phyloP scores from a whole-genome alignment of 1,284 basidiomycete genomes.

The Taiwanofungus camphoratus region DNA sequence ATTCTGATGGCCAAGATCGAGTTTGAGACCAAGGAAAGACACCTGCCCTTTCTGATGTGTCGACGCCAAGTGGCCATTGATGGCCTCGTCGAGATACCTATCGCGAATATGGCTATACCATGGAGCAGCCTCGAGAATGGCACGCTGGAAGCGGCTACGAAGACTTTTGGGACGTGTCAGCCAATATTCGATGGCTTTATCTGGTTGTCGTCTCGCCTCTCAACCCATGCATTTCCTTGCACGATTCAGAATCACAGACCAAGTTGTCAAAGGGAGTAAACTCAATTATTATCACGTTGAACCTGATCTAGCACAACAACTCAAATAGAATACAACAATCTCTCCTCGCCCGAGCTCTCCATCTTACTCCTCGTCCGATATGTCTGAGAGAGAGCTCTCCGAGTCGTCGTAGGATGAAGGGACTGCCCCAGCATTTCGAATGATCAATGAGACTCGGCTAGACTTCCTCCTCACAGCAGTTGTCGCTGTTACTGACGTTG shows the following conservation, averaged over 20 bases:
- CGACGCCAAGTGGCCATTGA: slow-evolving; percentile 53
- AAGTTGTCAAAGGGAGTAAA: too few relatives aligned
- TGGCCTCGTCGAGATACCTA: slow-evolving; percentile 37
- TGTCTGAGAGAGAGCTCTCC: too few relatives aligned
- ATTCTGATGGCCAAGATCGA: background rate
- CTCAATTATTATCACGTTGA: too few relatives aligned
- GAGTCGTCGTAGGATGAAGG: too few relatives aligned
- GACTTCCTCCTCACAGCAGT: background rate
- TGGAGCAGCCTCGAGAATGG: slow-evolving; percentile 29
- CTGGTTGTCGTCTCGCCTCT: too few relatives aligned
- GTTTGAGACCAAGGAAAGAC: slow-evolving; percentile 46
- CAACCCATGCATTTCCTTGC: too few relatives aligned
- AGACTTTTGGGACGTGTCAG: background rate
- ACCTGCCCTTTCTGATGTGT: slow-evolving; percentile 41
- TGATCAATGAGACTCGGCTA: background rate
- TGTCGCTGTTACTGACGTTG: background rate
- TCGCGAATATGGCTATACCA: slow-evolving; percentile 23
- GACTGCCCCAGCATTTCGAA: too few relatives aligned
- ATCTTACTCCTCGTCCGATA: too few relatives aligned
- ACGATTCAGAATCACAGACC: too few relatives aligned
- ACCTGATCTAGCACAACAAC: too few relatives aligned
- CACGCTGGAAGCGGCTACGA: slow-evolving; percentile 19
- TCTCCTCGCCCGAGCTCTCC: too few relatives aligned
- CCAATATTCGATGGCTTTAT: background rate
- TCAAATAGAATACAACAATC: too few relatives aligned